Evolutionary conservation across 2,329 filamentous ascomycete genomes (phyloP).

Genomic region (Colletotrichum coccodes): DNA sequence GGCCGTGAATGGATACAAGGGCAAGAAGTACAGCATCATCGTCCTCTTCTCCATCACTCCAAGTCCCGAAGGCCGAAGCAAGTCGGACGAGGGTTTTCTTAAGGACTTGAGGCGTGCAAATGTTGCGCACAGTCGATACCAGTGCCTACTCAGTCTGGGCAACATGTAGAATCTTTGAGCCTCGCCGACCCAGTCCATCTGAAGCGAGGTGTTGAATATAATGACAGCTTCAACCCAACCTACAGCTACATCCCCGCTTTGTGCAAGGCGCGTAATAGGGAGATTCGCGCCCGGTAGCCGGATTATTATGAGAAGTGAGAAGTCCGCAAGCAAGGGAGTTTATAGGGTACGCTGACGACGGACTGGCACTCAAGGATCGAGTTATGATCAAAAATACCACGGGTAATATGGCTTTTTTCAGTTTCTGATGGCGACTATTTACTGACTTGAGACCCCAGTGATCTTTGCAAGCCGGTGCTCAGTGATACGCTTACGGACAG

Average conservation of each 20-base stretch:
- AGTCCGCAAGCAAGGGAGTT: conserved; percentile 24
- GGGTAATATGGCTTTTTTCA: not conserved
- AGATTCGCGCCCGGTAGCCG: conserved; percentile 61
- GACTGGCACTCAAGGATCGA: not conserved
- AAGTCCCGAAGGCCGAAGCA: conserved; percentile 62
- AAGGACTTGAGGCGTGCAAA: conserved; percentile 68
- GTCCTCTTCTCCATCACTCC: conserved; percentile 84
- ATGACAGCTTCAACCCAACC: conserved; percentile 49
- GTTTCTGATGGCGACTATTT: not conserved
- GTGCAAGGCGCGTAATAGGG: conserved; percentile 68
- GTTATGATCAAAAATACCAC: not conserved
- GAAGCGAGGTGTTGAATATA: conserved; percentile 58
- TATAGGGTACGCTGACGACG: not conserved
- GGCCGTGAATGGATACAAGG: conserved; percentile 91
- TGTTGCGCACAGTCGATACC: conserved; percentile 75
- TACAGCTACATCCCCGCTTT: conserved; percentile 65
- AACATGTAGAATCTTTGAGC: conserved; percentile 66
- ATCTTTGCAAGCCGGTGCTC: not conserved
- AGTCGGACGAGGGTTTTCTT: conserved; percentile 75
- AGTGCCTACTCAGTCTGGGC: conserved; percentile 84
- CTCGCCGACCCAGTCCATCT: conserved; percentile 48
- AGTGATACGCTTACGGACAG: not conserved
- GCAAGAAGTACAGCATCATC: conserved; percentile 88
- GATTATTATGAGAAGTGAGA: conserved; percentile 60
- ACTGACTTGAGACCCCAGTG: not conserved